A percentile compares a stretch with the other conserved stretches of the same genome.
phyloP scores from a whole-genome alignment of 2,329 filamentous ascomycete genomes.

The Gaeumannomyces tritici region DNA sequence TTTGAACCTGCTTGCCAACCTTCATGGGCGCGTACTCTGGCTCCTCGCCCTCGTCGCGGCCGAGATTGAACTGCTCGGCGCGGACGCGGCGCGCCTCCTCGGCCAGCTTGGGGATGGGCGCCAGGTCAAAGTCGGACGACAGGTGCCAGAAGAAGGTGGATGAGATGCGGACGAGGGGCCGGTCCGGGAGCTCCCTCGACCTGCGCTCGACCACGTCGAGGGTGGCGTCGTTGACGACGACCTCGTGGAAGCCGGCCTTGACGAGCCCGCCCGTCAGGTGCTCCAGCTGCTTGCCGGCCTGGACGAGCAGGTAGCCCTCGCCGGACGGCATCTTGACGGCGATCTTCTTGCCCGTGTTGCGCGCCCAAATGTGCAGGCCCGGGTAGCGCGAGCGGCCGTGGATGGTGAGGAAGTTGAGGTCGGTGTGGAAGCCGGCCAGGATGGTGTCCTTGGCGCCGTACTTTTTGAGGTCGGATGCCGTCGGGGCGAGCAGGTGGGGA shows the following conservation, averaged over 20 bases:
- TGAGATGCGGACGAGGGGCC: constrained; percentile 47
- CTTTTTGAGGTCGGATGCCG: constrained; percentile 45
- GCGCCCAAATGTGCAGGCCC: constrained; percentile 53
- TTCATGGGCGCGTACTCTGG: constrained; percentile 42
- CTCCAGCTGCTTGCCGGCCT: constrained; percentile 55
- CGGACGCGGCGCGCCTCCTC: constrained; percentile 34
- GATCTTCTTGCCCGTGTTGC: constrained; percentile 50
- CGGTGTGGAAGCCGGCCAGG: constrained; percentile 53
- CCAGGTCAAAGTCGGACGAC: constrained; percentile 44
- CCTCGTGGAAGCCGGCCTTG: constrained; percentile 54
- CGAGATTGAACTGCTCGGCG: constrained; percentile 34
- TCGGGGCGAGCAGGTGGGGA: constrained; percentile 52
- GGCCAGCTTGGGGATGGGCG: constrained; percentile 37
- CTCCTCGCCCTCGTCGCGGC: constrained; percentile 43
- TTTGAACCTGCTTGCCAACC: constrained; percentile 49
- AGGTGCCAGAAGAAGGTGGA: constrained; percentile 55
- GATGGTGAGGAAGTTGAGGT: constrained; percentile 57
- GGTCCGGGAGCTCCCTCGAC: constrained; percentile 28
- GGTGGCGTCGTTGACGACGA: constrained; percentile 46
- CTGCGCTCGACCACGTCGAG: constrained; percentile 35
- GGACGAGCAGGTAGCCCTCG: constrained; percentile 49
- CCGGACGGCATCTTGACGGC: constrained; percentile 48
- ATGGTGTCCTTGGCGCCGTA: constrained; percentile 47
- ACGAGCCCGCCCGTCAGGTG: constrained; percentile 50
- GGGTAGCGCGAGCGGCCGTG: constrained; percentile 54